Evolutionary conservation across 2,329 filamentous ascomycete species (phyloP), one percentile per base, ranked within the genome.

Genomic region (Decorospora gaudefroyi): DNA sequence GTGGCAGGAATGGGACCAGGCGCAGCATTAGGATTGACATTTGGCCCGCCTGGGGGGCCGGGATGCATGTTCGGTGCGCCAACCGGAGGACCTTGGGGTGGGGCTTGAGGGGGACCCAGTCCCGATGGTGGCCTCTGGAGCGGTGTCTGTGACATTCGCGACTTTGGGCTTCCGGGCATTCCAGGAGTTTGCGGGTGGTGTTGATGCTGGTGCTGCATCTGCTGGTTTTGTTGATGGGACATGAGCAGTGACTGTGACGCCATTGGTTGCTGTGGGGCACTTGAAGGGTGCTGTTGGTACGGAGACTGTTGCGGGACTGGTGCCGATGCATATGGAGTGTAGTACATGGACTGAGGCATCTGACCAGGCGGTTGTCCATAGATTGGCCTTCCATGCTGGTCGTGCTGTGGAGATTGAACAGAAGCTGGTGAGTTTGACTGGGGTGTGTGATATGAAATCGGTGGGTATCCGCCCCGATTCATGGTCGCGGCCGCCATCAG

Each of bases 1-100:
- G 93, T 99, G 0, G 93, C 93, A 9, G 93, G 93, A 61, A 99
- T 99, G 0, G 93, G 93, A 2, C 93, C 93, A 5, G 93, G 93
- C 1, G 93, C 93, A 23, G 92, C 90, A 64, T 91, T 96, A 8
- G 90, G 86, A 68, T 93, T 95, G 21, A 90, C 81, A 15, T 83
- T 85, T 39, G 70, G 42, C 7, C 61, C 66, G 23, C 67, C 68
- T 13, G 69, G 67, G 31, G 64, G 60, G 40, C 64, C 59, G 56
- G 64, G 43, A 63, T 74, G 72, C 62, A 73, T 69, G 53, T 68
- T 70, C 21, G 68, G 67, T 12, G 70, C 65, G 35, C 69, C 72
- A 19, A 68, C 69, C 12, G 71, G 68, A 31, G 72, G 69, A 17
- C 64, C 70, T 49, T 72, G 67, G 18, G 71, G 68, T 5, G 71